Conservation (phyloP, 2,329 filamentous ascomycete species). For the Penicillium hesseltinei region DNA sequence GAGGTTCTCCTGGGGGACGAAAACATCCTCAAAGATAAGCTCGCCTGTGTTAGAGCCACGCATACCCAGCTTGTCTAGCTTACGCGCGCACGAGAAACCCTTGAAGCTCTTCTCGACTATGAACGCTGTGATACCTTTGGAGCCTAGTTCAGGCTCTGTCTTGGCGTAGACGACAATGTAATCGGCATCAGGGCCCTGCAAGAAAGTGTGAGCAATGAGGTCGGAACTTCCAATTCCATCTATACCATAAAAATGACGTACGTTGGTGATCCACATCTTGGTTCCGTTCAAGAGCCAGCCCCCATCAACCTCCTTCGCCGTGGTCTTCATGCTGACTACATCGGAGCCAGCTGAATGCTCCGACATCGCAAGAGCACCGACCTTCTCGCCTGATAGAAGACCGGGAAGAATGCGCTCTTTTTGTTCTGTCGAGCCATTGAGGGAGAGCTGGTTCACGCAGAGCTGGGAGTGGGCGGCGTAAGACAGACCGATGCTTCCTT, state of each 20-base stretch:
- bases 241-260: conserved; percentile 27
- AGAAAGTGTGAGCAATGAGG: conserved; percentile 1
- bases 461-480: conserved; percentile 96
- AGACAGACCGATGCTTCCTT: conserved; percentile 64
- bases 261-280: conserved; percentile 99
- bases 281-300: conserved; percentile 83
- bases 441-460: conserved; percentile 91
- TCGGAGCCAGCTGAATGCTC: conserved; percentile 89
- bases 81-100: conserved; percentile 83
- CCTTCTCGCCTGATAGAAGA: conserved; percentile 72
- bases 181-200: conserved; percentile 77
- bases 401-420: conserved; percentile 78
- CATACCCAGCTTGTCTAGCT: conserved; percentile 98
- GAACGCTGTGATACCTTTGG: conserved; percentile 94
- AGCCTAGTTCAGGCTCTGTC: conserved; percentile 73
- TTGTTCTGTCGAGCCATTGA: conserved; percentile 79
- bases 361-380: conserved; percentile 92
- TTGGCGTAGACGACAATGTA: conserved; percentile 95
- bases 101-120: conserved; percentile 68
- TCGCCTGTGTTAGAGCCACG: conserved; percentile 95
- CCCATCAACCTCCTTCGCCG: conserved; percentile 74
- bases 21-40: conserved; percentile 84
- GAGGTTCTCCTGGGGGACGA: conserved; percentile 78
- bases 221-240: neutral
- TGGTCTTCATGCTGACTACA: conserved; percentile 92